Base-by-base conservation (phyloP, 1,284 basidiomycete genomes). In the Rhodotorula mucilaginosa region DNA sequence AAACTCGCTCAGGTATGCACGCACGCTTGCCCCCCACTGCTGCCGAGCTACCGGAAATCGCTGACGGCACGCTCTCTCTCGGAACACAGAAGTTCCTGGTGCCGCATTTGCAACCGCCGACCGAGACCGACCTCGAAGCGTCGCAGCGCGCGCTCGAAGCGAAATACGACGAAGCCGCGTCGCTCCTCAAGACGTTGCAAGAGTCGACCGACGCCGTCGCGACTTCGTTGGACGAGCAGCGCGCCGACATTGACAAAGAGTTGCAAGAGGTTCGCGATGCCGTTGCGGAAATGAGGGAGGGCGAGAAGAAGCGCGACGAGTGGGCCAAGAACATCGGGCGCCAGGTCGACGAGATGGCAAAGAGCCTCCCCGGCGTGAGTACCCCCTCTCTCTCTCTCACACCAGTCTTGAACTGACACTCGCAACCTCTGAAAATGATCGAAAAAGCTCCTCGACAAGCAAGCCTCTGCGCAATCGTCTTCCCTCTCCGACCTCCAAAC, bases 91-190 rank as follows among this genome's bases (percentile, higher is more conserved):
- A 94, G 88, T 96, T 92, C 81, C 84, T 99, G 44, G 82, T 91
- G 21, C 97, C 97, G 0, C 92, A 98, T 81, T 87, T 99, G 5
- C 88, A 88, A 80, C 95, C 97, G 15, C 96, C 96, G 3, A 88
- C 89, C 4, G 86, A 89, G 5, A 91, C 92, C 26, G 90, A 92
- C 5, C 97, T 98, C 80, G 92, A 97, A 82, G 86, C 88, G 65
- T 94, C 97, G 74, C 88, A 91, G 34, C 88, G 92, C 75, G 89
- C 89, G 2, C 85, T 99, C 64, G 88, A 88, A 15, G 89, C 90
- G 49, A 93, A 97, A 78, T 99, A 97, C 80, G 96, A 98, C 81
- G 92, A 90, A 26, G 94, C 94, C 2, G 91, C 94, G 76, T 86
- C 65, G 15, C 70, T 78, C 8, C 81, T 97, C 39, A 88, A 74